Percentiles rank a stretch among this genome's conserved stretches.
Conservation (phyloP, 495 filamentous ascomycete genomes). For the Pseudomonodictys pantanalensis region DNA sequence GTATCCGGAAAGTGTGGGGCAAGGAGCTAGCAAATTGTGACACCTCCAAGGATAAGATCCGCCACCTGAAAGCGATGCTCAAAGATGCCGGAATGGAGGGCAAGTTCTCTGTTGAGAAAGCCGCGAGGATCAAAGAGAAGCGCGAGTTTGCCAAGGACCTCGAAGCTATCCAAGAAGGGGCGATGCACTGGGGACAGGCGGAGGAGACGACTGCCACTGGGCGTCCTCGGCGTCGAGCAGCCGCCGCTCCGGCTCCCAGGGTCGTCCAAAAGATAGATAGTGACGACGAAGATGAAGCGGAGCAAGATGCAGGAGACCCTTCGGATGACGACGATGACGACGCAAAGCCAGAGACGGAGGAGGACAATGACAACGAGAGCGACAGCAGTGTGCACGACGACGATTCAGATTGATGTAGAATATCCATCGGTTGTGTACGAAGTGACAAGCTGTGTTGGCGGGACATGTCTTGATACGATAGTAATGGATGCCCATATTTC, state of each 20-base stretch:
- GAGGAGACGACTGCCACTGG: constrained; percentile 45
- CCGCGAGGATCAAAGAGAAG: constrained; percentile 77
- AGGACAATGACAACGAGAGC: neutral
- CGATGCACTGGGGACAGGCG: constrained; percentile 69
- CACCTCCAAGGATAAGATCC: constrained; percentile 75
- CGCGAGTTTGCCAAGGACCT: constrained; percentile 80
- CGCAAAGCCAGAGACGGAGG: neutral
- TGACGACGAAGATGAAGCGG: constrained; percentile 41
- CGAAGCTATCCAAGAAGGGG: constrained; percentile 74
- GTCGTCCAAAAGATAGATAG: constrained; percentile 41
- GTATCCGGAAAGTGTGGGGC: constrained; percentile 88
- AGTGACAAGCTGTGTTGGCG: too few relatives aligned
- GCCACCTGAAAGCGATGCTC: constrained; percentile 74
- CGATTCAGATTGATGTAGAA: neutral
- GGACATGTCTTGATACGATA: too few relatives aligned
- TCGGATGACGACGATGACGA: constrained; percentile 6
- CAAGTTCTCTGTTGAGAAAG: constrained; percentile 78
- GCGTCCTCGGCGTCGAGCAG: constrained; percentile 30
- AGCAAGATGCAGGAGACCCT: neutral
- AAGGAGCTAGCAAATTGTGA: constrained; percentile 74
- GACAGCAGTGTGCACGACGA: too few relatives aligned
- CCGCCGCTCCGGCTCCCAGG: neutral
- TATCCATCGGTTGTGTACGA: too few relatives aligned
- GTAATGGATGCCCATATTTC: too few relatives aligned
- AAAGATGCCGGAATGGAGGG: constrained; percentile 81